Conservation (phyloP, 495 filamentous ascomycete genomes). For the Tetracladium marchalianum region DNA sequence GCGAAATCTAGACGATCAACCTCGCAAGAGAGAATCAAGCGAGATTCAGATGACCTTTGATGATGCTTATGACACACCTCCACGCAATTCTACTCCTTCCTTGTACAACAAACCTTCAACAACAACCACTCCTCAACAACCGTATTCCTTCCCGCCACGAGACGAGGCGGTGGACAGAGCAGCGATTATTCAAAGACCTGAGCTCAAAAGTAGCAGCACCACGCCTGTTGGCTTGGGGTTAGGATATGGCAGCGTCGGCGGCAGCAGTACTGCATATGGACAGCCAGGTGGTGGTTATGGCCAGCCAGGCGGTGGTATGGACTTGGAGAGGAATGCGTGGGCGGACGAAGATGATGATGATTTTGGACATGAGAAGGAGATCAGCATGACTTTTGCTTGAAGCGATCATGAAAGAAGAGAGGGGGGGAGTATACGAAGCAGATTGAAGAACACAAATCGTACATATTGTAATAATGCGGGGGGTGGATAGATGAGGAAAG, state of each 20-base stretch:
- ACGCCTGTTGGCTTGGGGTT: constrained; percentile 21
- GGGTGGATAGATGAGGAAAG: too few relatives aligned
- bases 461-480: too few relatives aligned
- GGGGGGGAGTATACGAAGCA: background rate
- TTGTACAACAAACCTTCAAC: constrained; percentile 18
- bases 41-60: constrained; percentile 70
- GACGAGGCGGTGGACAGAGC: constrained; percentile 1
- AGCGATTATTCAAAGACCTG: constrained; percentile 12
- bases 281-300: constrained; percentile 14
- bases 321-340: constrained; percentile 68
- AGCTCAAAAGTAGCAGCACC: constrained; percentile 22
- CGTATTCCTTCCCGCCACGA: constrained; percentile 9
- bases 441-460: too few relatives aligned
- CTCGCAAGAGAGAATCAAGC: constrained; percentile 20
- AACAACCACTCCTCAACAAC: constrained; percentile 8
- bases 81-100: constrained; percentile 1
- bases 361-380: constrained; percentile 60
- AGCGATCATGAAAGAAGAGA: constrained; percentile 1
- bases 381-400: constrained; percentile 66
- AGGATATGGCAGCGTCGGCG: constrained; percentile 24
- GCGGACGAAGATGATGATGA: constrained; percentile 69
- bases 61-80: constrained; percentile 37
- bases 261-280: constrained; percentile 23
- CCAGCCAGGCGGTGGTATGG: constrained; percentile 28
- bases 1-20: constrained; percentile 6